Evolutionary conservation across 805 yeast genomes (phyloP), one percentile per base, ranked within the genome.

Genomic region (Huiozyma naganishii): DNA sequence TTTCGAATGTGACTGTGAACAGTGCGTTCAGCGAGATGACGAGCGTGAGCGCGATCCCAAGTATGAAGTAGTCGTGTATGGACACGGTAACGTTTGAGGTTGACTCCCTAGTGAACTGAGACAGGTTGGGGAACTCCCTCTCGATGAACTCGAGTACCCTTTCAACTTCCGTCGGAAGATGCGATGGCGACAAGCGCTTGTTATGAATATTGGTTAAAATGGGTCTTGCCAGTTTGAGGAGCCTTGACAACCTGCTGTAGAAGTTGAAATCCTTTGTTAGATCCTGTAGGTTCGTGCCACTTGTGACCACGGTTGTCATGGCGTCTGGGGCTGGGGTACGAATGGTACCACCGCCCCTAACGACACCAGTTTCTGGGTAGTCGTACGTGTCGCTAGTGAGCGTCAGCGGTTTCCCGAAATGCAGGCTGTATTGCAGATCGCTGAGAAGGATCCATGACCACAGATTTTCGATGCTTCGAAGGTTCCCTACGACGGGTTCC

Each of bases 401-500:
- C 33, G 43, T 41, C 27, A 55, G 35, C 5, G 56, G 54, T 6
- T 48, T 47, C 0, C 67, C 67, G 28, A 49, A 48, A 27, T 52
- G 52, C 23, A 52, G 50, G 1, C 65, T 45, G 0, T 49, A 36
- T 2, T 42, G 42, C 36, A 53, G 48, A 48, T 62, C 67, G 7
- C 45, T 41, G 29, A 45, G 50, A 12, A 61, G 13, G 2, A 53
- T 48, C 57, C 58, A 52, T 11, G 52, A 44, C 57, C 63, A 59
- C 17, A 59, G 29, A 23, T 53, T 49, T 40, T 54, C 51, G 7
- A 62, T 12, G 5, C 52, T 36, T 6, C 45, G 43, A n/a, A 52
- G 7, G 30, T 48, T 47, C 5, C 64, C 63, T 5, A 54, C 47
- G 1, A 44, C 23, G 6, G 38, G 11, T 29, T 50, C 53, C 27